These are phyloP conservation scores for Moringa oleifera DNA, from an alignment of 345 rosid genomes.

Conservation along the genomic window DNA sequence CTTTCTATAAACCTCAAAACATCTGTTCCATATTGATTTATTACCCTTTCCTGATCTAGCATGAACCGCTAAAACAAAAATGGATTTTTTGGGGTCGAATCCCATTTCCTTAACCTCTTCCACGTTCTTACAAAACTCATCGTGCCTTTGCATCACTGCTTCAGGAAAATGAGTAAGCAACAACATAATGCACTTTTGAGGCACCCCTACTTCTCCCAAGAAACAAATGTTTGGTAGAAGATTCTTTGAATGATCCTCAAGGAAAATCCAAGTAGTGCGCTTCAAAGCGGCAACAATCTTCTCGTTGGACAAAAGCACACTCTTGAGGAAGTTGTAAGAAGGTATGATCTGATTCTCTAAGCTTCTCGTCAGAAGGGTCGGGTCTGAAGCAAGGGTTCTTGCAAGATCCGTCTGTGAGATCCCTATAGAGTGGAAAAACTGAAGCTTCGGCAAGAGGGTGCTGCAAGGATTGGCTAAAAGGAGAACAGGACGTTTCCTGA, in stretches of 20 bases:
- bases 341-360: slow-evolving; percentile 37
- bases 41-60: slow-evolving; percentile 38
- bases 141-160: slow-evolving; percentile 36
- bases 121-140: slow-evolving; percentile 22
- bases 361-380: slow-evolving; percentile 29
- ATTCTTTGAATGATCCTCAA: slow-evolving; percentile 35
- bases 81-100: slow-evolving; percentile 35
- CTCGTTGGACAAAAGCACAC: slow-evolving; percentile 23
- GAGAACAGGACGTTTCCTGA: slow-evolving; percentile 30
- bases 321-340: slow-evolving; percentile 32
- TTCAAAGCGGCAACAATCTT: slow-evolving; percentile 30
- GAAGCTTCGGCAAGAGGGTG: slow-evolving; percentile 35
- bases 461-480: slow-evolving; percentile 26
- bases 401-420: slow-evolving; percentile 30
- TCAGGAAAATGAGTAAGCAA: slow-evolving; percentile 47
- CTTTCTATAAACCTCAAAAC: slow-evolving; percentile 37
- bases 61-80: slow-evolving; percentile 42
- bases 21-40: slow-evolving; percentile 33
- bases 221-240: slow-evolving; percentile 32
- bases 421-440: slow-evolving; percentile 34
- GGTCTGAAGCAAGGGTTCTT: slow-evolving; percentile 20
- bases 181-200: slow-evolving; percentile 29
- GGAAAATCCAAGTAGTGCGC: slow-evolving; percentile 38
- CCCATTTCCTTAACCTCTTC: slow-evolving; percentile 43
- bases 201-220: slow-evolving; percentile 30